phyloP scores from a whole-genome alignment of 1,139 yeast genomes.

The Taphrina communis region DNA sequence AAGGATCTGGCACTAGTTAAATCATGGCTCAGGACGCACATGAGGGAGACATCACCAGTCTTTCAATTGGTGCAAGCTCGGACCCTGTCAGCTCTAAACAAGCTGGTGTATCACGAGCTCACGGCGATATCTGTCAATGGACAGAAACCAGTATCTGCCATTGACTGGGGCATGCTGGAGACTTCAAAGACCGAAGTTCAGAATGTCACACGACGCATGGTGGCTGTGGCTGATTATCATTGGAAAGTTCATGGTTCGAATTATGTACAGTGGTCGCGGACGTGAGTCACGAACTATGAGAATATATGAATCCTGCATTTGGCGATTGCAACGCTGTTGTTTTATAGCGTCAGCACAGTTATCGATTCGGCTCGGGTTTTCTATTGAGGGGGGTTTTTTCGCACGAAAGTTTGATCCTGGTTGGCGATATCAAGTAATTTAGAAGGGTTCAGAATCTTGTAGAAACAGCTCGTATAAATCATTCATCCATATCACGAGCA shows the following conservation, averaged over 20 bases:
- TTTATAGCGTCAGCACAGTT: slow-evolving; percentile 10
- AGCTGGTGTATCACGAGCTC: slow-evolving; percentile 9
- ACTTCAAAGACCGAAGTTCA: slow-evolving; percentile 14
- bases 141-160: neutral
- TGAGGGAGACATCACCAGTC: slow-evolving; percentile 10
- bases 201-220: slow-evolving; percentile 19
- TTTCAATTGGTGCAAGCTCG: slow-evolving; percentile 26
- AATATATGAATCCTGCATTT: neutral
- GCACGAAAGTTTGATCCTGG: neutral
- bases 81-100: neutral
- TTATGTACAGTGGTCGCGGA: slow-evolving; percentile 26
- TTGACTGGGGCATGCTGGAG: slow-evolving; percentile 12
- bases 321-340: slow-evolving; percentile 2
- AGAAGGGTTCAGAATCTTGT: neutral
- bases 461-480: slow-evolving; percentile 3
- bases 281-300: neutral
- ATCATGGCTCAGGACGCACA: slow-evolving; percentile 27
- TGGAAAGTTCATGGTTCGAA: slow-evolving; percentile 34
- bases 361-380: neutral
- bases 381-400: neutral
- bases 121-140: slow-evolving; percentile 10
- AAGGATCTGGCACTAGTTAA: slow-evolving; percentile 10
- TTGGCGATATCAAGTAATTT: slow-evolving; percentile 5
- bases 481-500: too few species aligned
- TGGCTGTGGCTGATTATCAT: slow-evolving; percentile 27